phyloP scores from a whole-genome alignment of 1,284 basidiomycete species.

The Papiliotrema laurentii region DNA sequence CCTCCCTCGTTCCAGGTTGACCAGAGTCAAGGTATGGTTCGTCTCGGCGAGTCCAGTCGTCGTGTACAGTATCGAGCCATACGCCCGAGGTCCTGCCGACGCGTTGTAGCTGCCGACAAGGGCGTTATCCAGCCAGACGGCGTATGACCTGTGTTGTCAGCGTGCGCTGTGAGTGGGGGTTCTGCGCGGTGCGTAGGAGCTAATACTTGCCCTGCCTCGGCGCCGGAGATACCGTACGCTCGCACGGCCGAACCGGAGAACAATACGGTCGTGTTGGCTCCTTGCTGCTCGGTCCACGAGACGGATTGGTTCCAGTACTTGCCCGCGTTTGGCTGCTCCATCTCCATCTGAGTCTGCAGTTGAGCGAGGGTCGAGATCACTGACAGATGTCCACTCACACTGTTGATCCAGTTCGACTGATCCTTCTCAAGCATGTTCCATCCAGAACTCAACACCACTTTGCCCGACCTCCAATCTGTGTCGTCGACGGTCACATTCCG shows the following conservation, averaged over 20 bases:
- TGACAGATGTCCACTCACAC: conserved; percentile 13
- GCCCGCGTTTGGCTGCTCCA: conserved; percentile 10
- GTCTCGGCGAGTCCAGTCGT: conserved; percentile 18
- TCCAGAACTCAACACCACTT: conserved; percentile 23
- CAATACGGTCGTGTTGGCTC: conserved; percentile 18
- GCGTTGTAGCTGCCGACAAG: conserved; percentile 24
- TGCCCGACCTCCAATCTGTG: conserved; percentile 27
- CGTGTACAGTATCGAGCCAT: conserved; percentile 29
- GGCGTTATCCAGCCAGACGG: conserved; percentile 27
- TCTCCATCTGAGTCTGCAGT: conserved; percentile 18
- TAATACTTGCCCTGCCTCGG: conserved; percentile 23
- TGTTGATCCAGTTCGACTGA: conserved; percentile 30
- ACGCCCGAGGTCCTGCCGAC: conserved; percentile 20
- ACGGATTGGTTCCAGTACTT: conserved; percentile 23
- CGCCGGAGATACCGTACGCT: conserved; percentile 30
- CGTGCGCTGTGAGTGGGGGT: neutral
- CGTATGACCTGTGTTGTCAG: conserved; percentile 15
- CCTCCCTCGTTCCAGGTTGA: conserved; percentile 19
- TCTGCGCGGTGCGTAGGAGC: neutral
- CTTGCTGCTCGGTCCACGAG: conserved; percentile 29
- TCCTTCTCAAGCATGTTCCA: conserved; percentile 40
- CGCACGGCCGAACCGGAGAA: conserved; percentile 28
- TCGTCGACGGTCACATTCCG: conserved; percentile 35
- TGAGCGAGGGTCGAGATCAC: neutral
- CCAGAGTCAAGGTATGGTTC: conserved; percentile 21